Conservation (phyloP, 2,329 filamentous ascomycete species). For the Capronia coronata region DNA sequence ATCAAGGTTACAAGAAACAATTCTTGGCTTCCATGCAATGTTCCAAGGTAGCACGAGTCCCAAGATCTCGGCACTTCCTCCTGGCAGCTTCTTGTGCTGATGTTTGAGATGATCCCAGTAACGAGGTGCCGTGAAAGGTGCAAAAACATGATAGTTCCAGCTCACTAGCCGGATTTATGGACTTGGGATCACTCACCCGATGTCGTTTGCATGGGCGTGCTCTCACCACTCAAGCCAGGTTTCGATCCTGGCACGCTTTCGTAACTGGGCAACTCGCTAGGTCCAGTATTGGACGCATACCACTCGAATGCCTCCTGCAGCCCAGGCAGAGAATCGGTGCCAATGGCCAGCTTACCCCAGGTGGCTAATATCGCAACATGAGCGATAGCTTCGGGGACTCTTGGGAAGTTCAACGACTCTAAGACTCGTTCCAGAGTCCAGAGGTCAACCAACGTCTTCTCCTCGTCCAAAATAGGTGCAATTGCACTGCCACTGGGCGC, state of each 20-base stretch:
- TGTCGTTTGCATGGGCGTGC: slow-evolving; percentile 9
- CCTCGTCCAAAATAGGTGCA: slow-evolving; percentile 5
- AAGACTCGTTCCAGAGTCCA: slow-evolving; percentile 80
- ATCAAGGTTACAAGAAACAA: background rate
- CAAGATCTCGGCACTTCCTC: background rate
- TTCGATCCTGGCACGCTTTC: slow-evolving; percentile 39
- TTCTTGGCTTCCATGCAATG: too few relatives aligned
- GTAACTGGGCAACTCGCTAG: slow-evolving; percentile 66
- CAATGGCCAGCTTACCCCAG: slow-evolving; percentile 48
- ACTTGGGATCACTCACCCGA: slow-evolving; percentile 19
- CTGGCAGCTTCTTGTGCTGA: too few relatives aligned
- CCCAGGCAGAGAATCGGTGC: slow-evolving; percentile 70
- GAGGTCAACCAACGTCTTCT: slow-evolving; percentile 62
- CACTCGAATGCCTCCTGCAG: slow-evolving; percentile 83
- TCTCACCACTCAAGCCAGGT: slow-evolving; percentile 10
- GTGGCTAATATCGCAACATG: slow-evolving; percentile 62
- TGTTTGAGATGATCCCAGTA: too few relatives aligned
- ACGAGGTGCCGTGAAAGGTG: too few relatives aligned
- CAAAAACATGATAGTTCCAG: too few relatives aligned
- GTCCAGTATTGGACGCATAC: slow-evolving; percentile 70
- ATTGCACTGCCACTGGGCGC: background rate
- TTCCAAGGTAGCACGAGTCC: too few relatives aligned
- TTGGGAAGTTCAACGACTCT: slow-evolving; percentile 61
- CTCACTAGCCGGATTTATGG: too few relatives aligned
- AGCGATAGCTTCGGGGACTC: slow-evolving; percentile 58